Base-by-base conservation (phyloP, 805 yeast genomes). In the Scheffersomyces coipomensis region DNA sequence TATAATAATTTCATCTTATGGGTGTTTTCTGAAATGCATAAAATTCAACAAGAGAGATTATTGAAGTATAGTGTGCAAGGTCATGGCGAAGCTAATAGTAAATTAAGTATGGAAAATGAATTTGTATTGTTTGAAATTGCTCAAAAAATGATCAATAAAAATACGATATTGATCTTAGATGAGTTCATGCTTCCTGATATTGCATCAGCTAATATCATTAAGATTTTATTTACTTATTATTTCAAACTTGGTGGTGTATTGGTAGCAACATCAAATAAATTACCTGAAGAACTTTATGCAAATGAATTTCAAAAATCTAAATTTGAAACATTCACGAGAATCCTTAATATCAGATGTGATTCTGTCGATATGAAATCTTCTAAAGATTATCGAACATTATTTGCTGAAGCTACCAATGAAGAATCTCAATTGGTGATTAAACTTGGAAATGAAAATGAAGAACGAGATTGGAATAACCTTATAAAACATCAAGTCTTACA, bases 171-270 rank as follows among this genome's bases (percentile, higher is more conserved):
- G 43, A 66, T 83, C 57, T 58, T 84, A 29, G 90, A 84, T 55
- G 90, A 85, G 55, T 84, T 84, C 60, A 81, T 83, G 85, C 54
- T 84, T 22, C 90, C 90, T 0, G 90, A 84, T 53, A 70, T 85
- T 26, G 86, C 88, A 0, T 75, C 85, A 17, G 89, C 88, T 1
- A 83, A 81, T 49, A 80, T 84, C 26, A 64, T 84, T 40, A 78
- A 80, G 55, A 68, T 81, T 11, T 58, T 84, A 35, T 81, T 84
- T 58, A 79, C 84, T 0, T 81, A 77, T 54, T 84, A 77, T 60
- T 83, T 84, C 66, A 82, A 79, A 48, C 56, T 84, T 10, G 90
- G 90, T 2, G 90, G 90, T 4, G 86, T 84, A 0, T 58, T 84
- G 32, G 83, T 84, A 17, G 88, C 89, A 3, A 84, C 88, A 2